Evolutionary conservation across 192 early-diverging fungal genomes (phyloP), one percentile per base, ranked within the genome.

Genomic region (Coemansia sp.): DNA sequence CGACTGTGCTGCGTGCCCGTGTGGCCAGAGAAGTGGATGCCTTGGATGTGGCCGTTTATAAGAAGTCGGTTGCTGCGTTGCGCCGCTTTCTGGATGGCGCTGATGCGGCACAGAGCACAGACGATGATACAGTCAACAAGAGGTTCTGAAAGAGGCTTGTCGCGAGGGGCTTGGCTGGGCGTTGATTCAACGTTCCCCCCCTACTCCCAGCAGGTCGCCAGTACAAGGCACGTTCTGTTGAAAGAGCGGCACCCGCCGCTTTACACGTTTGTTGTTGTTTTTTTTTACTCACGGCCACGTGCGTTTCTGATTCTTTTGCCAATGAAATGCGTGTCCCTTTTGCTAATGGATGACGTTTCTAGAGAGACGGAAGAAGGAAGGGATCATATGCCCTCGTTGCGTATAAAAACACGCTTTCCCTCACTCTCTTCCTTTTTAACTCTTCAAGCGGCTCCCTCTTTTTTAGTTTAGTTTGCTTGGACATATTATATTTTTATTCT

Each of bases 21-120:
- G 76, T 79, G 16, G 60, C 49, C 37, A 53, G 71, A 37, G 52
- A 32, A 15, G 76, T 70, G 21, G 76, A 79, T 48, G 76, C 68
- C 3, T 64, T 79, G 56, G 76, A 79, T 19, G 67, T 73, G 68
- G 71, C 56, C 9, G 59, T 71, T 15, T 79, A 74, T 21, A 23
- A 65, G 21, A 66, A 73, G n/a, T 59, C 77, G 5, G 65, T 79
- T 13, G 59, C n/a, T 23, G 68, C 68, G 54, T 9, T 79, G 69
- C 71, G 77, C 6, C 19, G 50, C 8, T 54, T 70, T 26, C 67
- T 66, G 16, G 62, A 45, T 26, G 4, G 45, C 23, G 40, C 9
- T 15, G 37, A 19, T 10, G 26, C 19, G 16, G 47, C 47, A 15
- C 47, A 48, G 16, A 48, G 47, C 47, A 15, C 10, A 48, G 47